A percentile compares a stretch with the other conserved stretches of the same genome.
Evolutionary conservation across 148 eudicot species (phyloP).

Genomic region (Silene conica): DNA sequence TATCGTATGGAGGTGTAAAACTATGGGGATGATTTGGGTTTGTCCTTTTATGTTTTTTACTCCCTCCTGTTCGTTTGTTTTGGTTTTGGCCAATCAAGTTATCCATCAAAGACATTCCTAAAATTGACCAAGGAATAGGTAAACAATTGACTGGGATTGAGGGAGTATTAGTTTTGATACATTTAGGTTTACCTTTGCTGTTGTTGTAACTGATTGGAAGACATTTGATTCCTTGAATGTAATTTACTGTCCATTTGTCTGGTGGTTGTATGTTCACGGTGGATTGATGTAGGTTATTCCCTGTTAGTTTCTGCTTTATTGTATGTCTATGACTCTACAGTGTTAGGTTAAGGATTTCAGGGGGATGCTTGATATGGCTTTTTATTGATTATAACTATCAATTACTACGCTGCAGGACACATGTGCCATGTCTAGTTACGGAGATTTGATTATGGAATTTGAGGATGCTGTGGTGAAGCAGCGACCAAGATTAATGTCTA

Average conservation of each 20-base stretch:
- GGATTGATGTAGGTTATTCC: background rate
- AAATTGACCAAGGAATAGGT: too few species aligned
- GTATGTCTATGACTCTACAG: background rate
- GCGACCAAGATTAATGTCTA: conserved; percentile 57
- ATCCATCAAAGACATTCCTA: too few species aligned
- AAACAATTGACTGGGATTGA: too few species aligned
- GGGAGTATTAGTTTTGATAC: background rate
- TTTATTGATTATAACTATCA: conserved; percentile 1
- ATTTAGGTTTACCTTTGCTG: background rate
- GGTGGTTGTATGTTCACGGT: background rate
- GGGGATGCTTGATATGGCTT: background rate
- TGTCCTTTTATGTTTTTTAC: too few species aligned
- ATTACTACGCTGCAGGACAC: conserved; percentile 39
- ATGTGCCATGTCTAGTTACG: conserved; percentile 41
- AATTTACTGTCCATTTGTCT: background rate
- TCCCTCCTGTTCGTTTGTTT: too few species aligned
- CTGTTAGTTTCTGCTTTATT: background rate
- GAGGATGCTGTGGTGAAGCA: conserved; percentile 78
- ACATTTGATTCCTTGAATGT: background rate
- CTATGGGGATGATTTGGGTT: background rate
- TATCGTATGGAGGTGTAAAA: background rate
- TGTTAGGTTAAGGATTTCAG: background rate
- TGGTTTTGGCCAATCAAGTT: background rate
- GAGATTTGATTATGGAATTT: conserved; percentile 73
- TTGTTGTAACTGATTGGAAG: too few species aligned